Base-by-base conservation (phyloP, 495 filamentous ascomycete genomes). In the Evernia prunastri region DNA sequence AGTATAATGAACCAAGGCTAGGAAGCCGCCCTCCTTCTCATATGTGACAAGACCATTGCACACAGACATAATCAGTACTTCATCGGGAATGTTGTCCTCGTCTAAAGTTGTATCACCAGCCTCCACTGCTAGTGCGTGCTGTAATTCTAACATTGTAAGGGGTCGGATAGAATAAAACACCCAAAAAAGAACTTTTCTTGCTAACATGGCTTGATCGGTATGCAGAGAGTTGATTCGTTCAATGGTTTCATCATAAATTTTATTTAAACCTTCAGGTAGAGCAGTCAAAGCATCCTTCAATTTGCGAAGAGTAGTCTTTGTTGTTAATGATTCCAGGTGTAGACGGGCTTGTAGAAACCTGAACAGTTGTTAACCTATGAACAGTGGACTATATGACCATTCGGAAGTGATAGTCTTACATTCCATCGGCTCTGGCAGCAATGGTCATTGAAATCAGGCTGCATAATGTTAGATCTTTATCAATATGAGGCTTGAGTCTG, bases 311-410 rank as follows among this genome's bases (percentile, higher is more conserved):
- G 64, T 66, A 8, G 67, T 53, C 35, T 66, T 65, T 12, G 67
- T 67, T 20, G 56, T 59, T 18, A 72, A 31, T 20, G 61, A 57
- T 23, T 71, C 67, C 42, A 72, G 45, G 40, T 72, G 71, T 2
- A 72, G 66, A 39, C 37, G 61, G 18, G 71, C 65, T 17, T 67
- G 66, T 27, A 72, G 63, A 63, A 72, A 72, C 69, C 68, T 53
- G 29, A 29, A 13, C 25, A 17, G 31, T 4, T 7, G 20, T 53
- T 18, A 53, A 18, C 49, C 13, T 27, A 53, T 5, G 49, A 53
- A 15, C 1, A 35, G 43, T 61, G 10, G 23, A 18, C 15, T 18
- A 6, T 3, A 18, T 29, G 10, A 53, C 12, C 11, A 31, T 15
- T 51, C 1, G 31, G 49, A 31, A 53, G 3, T 9, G 31, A 15